Base-by-base conservation (phyloP, 345 rosid genomes). In the Durio zibethinus region DNA sequence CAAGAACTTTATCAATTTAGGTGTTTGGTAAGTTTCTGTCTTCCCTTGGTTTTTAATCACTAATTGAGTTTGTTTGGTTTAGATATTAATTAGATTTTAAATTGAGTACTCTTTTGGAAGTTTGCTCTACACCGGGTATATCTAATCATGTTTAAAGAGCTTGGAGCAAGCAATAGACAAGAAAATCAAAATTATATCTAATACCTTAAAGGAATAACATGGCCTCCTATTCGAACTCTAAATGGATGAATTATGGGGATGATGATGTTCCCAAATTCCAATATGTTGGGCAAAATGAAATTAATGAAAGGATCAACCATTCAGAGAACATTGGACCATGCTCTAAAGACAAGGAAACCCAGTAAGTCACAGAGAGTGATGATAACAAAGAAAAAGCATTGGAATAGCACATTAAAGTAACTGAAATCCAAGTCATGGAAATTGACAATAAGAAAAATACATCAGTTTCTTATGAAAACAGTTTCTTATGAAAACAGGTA, bases 401-500 rank as follows among this genome's bases (percentile, higher is more conserved):
- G 50, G 77, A 76, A 72, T 57, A 79, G 2, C 73, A 82, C 74
- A 76, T 31, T 42, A 78, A 82, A 50, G 87, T 56, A 40, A 86
- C 80, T 27, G 78, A 73, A 10, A 52, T 45, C 63, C 79, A 65
- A 61, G 82, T 60, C 27, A 38, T 78, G 76, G 84, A 81, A 20
- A 73, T 76, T 59, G 86, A 84, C 5, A 84, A 88, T 25, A 91
- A 90, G 76, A 94, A 93, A 82, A 91, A 91, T 76, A 77, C 79
- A 75, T 75, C 85, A 60, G 83, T 86, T 70, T 78, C 83, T 20
- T 83, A 84, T 79, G 85, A 21, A 75, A 86, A 93, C 78, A n/a
- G n/a, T n/a, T n/a, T n/a, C n/a, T n/a, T n/a, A n/a, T n/a, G n/a
- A n/a, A n/a, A n/a, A n/a, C n/a, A 89, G 90, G 97, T 89, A 72